Base-by-base conservation (phyloP, 345 rosid genomes). In the Dimocarpus longan region DNA sequence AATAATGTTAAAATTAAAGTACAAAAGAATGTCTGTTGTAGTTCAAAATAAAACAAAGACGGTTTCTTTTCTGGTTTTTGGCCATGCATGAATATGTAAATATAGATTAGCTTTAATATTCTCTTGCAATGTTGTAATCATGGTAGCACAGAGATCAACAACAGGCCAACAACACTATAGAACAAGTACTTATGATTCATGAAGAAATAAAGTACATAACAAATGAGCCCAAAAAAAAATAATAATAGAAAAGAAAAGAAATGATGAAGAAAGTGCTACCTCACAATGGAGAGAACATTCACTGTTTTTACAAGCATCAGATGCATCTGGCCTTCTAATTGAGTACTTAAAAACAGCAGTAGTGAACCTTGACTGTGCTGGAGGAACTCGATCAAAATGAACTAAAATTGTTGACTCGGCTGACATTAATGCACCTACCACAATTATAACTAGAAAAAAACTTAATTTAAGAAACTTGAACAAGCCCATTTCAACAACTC, bases 261-360 rank as follows among this genome's bases (percentile, higher is more conserved):
- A 21, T 18, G 39, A 24, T 32, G 70, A 77, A 46, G 50, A 77
- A 56, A 52, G 32, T 21, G 69, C 59, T 67, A 89, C 91, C 91
- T 89, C 79, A 73, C 88, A 89, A 69, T 80, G 68, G 71, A 84
- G 5, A 42, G 75, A 76, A 56, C 90, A 89, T 1, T 57, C 46
- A 70, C 64, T 72, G 37, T 76, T 85, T 63, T 74, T 21, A 42
- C 91, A 89, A 42, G 88, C 87, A 68, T 70, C 80, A 63, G 80
- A 77, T 13, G 85, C 87, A 78, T 87, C 79, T 8, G 76, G 80
- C 77, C 70, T 50, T 57, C 22, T 37, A 44, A 86, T 63, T 0
- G 89, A 85, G 78, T 76, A 89, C 74, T 42, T 66, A 77, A 89
- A 89, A 77, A 82, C 80, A 74, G 86, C 86, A 64, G 82, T 70